phyloP scores from a whole-genome alignment of 345 rosid species.

The Nasturtium officinale region DNA sequence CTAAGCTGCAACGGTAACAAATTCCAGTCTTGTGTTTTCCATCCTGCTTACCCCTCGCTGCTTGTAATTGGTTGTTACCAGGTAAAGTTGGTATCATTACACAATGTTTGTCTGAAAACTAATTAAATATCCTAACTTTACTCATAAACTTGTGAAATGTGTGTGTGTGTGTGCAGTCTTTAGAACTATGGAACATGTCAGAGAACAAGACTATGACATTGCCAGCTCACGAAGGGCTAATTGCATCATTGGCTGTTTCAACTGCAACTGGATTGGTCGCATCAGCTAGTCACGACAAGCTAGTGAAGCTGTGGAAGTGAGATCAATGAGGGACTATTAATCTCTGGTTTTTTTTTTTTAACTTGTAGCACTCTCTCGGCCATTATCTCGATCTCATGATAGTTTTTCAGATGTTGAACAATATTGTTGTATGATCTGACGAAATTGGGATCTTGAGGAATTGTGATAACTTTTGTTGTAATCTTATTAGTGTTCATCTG shows the following conservation, averaged over 20 bases:
- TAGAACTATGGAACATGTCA: conserved; percentile 91
- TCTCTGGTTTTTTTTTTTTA: conserved; percentile 2
- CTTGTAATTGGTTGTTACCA: conserved; percentile 95
- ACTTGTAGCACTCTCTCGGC: conserved; percentile 27
- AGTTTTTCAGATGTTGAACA: conserved; percentile 35
- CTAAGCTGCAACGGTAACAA: conserved; percentile 87
- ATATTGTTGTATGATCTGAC: conserved; percentile 40
- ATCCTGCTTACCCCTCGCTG: conserved; percentile 67
- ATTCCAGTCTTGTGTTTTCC: conserved; percentile 88
- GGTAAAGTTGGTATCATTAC: conserved; percentile 48
- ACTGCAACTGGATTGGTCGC: conserved; percentile 78
- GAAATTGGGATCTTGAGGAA: conserved; percentile 27
- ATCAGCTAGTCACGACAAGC: conserved; percentile 93
- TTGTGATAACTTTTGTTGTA: conserved; percentile 36
- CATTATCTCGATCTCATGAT: conserved; percentile 34
- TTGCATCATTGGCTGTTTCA: conserved; percentile 78
- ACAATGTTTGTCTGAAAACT: background rate
- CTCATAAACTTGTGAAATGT: conserved; percentile 3
- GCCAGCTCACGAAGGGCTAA: conserved; percentile 76
- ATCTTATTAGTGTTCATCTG: conserved; percentile 21
- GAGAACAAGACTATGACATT: conserved; percentile 84
- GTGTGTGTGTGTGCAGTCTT: conserved; percentile 60
- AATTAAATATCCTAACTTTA: background rate
- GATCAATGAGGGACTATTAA: conserved; percentile 8
- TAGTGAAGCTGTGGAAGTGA: conserved; percentile 91